Conservation (phyloP, 208 protist species). For the Tritrichomonas foetus region DNA sequence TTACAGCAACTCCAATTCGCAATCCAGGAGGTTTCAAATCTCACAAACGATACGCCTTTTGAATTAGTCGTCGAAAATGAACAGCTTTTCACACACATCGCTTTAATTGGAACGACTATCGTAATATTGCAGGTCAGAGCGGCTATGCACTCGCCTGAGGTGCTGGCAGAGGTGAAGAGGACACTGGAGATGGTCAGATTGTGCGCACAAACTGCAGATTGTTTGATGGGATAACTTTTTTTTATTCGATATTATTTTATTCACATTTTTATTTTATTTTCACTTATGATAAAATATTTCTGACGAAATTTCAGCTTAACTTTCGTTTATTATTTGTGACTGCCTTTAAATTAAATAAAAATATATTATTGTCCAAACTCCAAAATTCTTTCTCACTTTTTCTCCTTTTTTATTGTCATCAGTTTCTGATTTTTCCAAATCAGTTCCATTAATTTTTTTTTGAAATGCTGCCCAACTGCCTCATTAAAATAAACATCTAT, state of each 20-base stretch:
- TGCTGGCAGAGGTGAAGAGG: background rate
- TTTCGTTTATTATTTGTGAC: no score
- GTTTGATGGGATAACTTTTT: conserved; percentile 32
- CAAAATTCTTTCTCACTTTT: no score
- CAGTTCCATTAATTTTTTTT: no score
- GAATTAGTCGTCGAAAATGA: background rate
- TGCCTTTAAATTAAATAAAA: no score
- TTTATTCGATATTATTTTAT: background rate
- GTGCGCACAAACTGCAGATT: background rate
- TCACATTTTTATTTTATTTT: no score
- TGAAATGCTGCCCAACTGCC: no score
- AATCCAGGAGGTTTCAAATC: background rate
- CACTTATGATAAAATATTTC: no score
- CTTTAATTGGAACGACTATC: background rate
- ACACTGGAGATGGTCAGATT: background rate
- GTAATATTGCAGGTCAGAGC: background rate
- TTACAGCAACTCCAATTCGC: background rate
- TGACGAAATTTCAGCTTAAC: no score
- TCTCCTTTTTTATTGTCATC: no score
- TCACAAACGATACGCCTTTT: background rate
- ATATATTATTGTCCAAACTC: no score
- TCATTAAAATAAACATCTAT: no score
- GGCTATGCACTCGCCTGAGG: background rate
- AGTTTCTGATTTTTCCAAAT: no score
- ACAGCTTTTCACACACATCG: background rate